These are phyloP conservation scores for Penicillium fimorum DNA, from an alignment of 495 filamentous ascomycete species.

Conservation along the genomic window DNA sequence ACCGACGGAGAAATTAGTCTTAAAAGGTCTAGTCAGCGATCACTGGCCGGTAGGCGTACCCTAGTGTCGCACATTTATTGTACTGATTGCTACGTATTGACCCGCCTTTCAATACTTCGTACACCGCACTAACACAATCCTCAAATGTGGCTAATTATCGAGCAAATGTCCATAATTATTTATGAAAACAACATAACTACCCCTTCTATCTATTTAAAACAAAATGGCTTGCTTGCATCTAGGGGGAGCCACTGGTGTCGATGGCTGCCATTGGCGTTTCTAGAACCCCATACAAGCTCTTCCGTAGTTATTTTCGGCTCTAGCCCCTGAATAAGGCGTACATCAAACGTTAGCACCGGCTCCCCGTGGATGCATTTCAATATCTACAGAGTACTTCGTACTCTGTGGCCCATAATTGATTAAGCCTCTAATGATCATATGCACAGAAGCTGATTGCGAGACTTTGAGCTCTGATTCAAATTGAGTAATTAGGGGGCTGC, in stretches of 20 bases:
- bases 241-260: conserved; percentile 7
- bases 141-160: conserved; percentile 20
- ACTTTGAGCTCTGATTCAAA: neutral
- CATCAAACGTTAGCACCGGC: neutral
- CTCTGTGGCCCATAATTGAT: neutral
- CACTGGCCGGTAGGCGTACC: conserved; percentile 17
- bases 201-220: neutral
- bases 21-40: conserved; percentile 25
- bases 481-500: neutral
- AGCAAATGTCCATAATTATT: neutral
- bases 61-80: conserved; percentile 34
- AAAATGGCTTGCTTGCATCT: neutral
- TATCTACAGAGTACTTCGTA: too few species aligned
- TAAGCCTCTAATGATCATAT: neutral
- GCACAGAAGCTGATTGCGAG: neutral
- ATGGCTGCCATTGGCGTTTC: conserved; percentile 7
- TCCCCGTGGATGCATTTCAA: neutral
- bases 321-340: conserved; percentile 1
- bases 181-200: neutral
- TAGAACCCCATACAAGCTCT: conserved; percentile 3
- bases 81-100: conserved; percentile 6
- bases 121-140: conserved; percentile 7
- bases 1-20: conserved; percentile 4
- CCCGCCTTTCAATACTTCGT: conserved; percentile 15
- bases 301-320: conserved; percentile 1